Base-by-base conservation (phyloP, 1,284 basidiomycete genomes). In the Leccinum griseonigrum region DNA sequence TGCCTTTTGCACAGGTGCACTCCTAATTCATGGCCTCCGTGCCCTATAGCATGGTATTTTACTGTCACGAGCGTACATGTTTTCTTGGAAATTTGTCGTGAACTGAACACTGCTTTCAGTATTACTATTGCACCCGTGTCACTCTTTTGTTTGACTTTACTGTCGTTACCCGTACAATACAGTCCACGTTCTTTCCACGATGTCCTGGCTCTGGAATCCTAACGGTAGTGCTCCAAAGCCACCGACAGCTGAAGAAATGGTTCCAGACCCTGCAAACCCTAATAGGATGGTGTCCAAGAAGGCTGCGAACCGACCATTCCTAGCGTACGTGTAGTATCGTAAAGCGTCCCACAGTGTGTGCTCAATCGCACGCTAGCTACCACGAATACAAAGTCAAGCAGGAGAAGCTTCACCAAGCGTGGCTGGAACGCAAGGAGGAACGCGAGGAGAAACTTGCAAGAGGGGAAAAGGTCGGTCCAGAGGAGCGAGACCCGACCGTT, bases 251-350 rank as follows among this genome's bases (percentile, higher is more conserved):
- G 60, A 75, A 55, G 71, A 76, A 55, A 69, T 76, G 74, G 72
- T 76, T 0, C 69, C 69, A 63, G 87, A 90, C 71, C 87, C 87
- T 55, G 65, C 72, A 55, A 81, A 84, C 63, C 83, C 84, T 2
- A 79, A 80, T 62, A 81, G 87, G 67, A 83, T 85, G 82, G 90
- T 94, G 50, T 83, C 86, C 40, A 85, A 84, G 64, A 94, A 93
- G 76, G 74, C 83, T 59, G 90, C 92, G 38, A 94, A 94, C 76
- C 80, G 83, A 64, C 92, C 92, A 22, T 94, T 92, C 75, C 82
- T 94, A 56, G 85, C 85, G 87, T 93, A 77, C 67, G 90, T 84
- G 29, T 50, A 57, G 50, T 57, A 13, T 18, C 13, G n/a, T 52
- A 10, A 7, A 55, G 26, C 14, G 54, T 59, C 31, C 38, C 62